Percentiles rank a stretch among this genome's conserved stretches.
Evolutionary conservation across 139 green algal species (phyloP).

Genomic region (Ulvella scutata): DNA sequence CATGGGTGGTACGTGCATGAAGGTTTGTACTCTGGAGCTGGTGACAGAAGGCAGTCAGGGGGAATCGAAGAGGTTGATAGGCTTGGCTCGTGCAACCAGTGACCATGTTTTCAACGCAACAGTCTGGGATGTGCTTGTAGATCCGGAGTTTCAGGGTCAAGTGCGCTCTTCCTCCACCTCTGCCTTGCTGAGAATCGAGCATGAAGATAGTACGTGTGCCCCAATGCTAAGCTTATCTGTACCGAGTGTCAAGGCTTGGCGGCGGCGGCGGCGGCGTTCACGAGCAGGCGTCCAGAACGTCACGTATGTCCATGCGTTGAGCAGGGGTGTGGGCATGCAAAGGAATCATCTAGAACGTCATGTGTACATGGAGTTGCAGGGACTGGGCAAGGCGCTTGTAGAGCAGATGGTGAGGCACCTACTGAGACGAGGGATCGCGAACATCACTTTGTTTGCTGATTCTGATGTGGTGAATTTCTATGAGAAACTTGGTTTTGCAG

Average conservation of each 20-base stretch:
- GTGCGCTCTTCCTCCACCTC: slow-evolving; percentile 16
- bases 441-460: slow-evolving; percentile 97
- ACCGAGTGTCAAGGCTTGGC: no score
- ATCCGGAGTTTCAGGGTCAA: slow-evolving; percentile 76
- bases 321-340: no score
- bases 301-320: no score
- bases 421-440: slow-evolving; percentile 75
- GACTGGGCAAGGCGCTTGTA: slow-evolving; percentile 85
- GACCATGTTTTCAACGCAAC: slow-evolving; percentile 97
- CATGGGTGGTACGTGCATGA: background rate
- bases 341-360: no score
- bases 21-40: background rate
- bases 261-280: no score
- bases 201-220: no score
- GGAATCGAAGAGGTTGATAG: slow-evolving; percentile 41
- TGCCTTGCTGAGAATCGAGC: no score
- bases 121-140: slow-evolving; percentile 94
- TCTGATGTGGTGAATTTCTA: slow-evolving; percentile 74
- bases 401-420: slow-evolving; percentile 76
- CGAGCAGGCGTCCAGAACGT: no score
- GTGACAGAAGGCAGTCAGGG: background rate
- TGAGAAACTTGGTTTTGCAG: slow-evolving; percentile 71
- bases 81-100: slow-evolving; percentile 68
- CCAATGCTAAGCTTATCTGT: no score
- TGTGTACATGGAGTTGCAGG: slow-evolving; percentile 58